These are phyloP conservation scores for Stellera chamaejasme DNA, from an alignment of 345 rosid species.

Conservation along the genomic window DNA sequence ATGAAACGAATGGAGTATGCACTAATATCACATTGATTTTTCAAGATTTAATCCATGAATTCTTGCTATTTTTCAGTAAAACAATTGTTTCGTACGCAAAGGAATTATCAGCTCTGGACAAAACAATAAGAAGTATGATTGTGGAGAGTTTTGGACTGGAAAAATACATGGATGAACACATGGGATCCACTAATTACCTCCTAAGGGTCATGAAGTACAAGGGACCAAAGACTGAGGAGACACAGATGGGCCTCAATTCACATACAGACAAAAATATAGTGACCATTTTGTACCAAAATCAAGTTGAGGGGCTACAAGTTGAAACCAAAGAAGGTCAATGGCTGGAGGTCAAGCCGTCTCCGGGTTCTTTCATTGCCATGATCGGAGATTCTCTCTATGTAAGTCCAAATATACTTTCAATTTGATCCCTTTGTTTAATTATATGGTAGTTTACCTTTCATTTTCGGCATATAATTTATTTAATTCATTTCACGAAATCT, in stretches of 20 bases:
- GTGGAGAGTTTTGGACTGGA: constrained; percentile 45
- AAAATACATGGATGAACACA: constrained; percentile 48
- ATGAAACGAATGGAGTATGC: too few species aligned
- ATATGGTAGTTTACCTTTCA: too few species aligned
- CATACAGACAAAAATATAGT: constrained; percentile 58
- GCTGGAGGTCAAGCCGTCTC: constrained; percentile 43
- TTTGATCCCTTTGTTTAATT: too few species aligned
- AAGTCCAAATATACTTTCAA: constrained; percentile 9
- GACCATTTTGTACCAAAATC: constrained; percentile 53
- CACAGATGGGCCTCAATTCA: constrained; percentile 30
- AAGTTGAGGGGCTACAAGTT: constrained; percentile 47
- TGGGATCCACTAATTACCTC: constrained; percentile 46
- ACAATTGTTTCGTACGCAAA: constrained; percentile 23
- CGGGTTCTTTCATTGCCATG: constrained; percentile 44
- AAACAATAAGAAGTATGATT: constrained; percentile 38
- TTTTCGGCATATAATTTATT: too few species aligned
- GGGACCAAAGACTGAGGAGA: constrained; percentile 42
- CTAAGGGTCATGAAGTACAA: constrained; percentile 47
- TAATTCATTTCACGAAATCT: too few species aligned
- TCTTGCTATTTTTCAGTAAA: constrained; percentile 21
- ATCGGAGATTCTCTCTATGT: constrained; percentile 48
- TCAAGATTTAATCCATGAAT: too few species aligned
- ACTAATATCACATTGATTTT: too few species aligned
- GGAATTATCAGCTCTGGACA: constrained; percentile 33
- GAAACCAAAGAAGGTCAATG: constrained; percentile 42